phyloP scores from a whole-genome alignment of 2,329 filamentous ascomycete species.

The Fusarium domesticum region DNA sequence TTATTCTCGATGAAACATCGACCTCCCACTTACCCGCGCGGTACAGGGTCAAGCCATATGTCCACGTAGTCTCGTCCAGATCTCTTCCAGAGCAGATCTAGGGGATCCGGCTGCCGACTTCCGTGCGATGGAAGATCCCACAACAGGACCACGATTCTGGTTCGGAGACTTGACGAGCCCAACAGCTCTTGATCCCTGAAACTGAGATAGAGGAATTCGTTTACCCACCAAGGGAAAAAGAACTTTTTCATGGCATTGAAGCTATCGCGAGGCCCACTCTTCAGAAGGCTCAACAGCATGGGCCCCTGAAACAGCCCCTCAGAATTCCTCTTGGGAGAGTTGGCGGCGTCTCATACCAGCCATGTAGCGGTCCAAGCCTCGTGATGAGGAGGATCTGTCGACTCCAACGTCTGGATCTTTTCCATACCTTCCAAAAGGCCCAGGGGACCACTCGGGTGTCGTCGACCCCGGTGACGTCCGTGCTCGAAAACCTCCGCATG shows the following conservation, averaged over 20 bases:
- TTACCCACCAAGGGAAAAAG: background rate
- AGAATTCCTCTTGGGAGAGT: conserved; percentile 22
- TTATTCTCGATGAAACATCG: background rate
- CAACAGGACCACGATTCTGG: background rate
- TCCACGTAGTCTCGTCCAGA: background rate
- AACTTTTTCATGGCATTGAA: background rate
- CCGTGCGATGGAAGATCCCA: background rate
- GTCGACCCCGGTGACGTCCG: conserved; percentile 17
- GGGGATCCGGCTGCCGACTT: background rate
- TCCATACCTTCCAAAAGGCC: conserved; percentile 11
- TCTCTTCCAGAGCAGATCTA: background rate
- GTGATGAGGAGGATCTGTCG: conserved; percentile 2
- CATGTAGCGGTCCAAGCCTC: conserved; percentile 5
- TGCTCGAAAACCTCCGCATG: conserved; percentile 14
- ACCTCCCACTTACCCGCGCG: background rate
- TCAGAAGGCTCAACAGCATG: background rate
- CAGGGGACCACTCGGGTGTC: conserved; percentile 13
- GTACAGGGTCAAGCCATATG: background rate
- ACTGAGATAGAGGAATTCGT: background rate
- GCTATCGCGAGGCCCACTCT: conserved; percentile 1
- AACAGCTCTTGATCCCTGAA: background rate
- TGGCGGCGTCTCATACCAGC: conserved; percentile 20
- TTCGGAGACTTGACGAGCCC: background rate
- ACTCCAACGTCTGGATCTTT: conserved; percentile 9
- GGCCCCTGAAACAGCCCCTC: conserved; percentile 19